Conservation (phyloP, 2,329 filamentous ascomycete genomes). For the Fusarium sp. region DNA sequence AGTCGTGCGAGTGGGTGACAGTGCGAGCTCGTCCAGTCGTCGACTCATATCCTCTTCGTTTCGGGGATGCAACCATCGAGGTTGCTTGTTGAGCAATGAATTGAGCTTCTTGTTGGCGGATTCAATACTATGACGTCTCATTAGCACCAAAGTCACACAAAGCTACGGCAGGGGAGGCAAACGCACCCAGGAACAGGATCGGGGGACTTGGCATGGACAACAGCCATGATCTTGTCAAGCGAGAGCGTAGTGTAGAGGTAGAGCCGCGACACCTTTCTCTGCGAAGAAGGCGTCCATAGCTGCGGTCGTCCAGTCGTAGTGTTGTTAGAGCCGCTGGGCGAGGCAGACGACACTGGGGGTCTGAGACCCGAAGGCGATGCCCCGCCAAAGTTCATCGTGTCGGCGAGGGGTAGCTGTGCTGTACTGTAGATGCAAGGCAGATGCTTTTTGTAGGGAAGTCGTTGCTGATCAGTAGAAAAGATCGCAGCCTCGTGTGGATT, state of each 20-base stretch:
- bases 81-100: constrained; percentile 67
- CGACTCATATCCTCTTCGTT: constrained; percentile 63
- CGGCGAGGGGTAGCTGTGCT: neutral
- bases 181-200: constrained; percentile 61
- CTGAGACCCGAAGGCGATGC: constrained; percentile 33
- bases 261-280: constrained; percentile 65
- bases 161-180: neutral
- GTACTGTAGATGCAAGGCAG: constrained; percentile 6
- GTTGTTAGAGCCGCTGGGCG: constrained; percentile 46
- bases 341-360: constrained; percentile 36
- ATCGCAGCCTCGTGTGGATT: constrained; percentile 22
- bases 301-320: constrained; percentile 62
- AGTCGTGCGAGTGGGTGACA: constrained; percentile 50
- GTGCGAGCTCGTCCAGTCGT: constrained; percentile 59
- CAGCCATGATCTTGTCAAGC: constrained; percentile 61
- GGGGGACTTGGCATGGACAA: constrained; percentile 56
- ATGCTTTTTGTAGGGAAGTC: neutral
- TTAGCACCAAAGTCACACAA: constrained; percentile 8
- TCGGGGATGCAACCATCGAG: constrained; percentile 67
- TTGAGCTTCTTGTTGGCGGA: constrained; percentile 70
- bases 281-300: constrained; percentile 65
- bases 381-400: constrained; percentile 24
- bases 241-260: constrained; percentile 68
- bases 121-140: constrained; percentile 57
- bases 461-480: constrained; percentile 11